Evolutionary conservation across 2,329 filamentous ascomycete genomes (phyloP), one percentile per base, ranked within the genome.

Genomic region (Lachnum nothofagi): DNA sequence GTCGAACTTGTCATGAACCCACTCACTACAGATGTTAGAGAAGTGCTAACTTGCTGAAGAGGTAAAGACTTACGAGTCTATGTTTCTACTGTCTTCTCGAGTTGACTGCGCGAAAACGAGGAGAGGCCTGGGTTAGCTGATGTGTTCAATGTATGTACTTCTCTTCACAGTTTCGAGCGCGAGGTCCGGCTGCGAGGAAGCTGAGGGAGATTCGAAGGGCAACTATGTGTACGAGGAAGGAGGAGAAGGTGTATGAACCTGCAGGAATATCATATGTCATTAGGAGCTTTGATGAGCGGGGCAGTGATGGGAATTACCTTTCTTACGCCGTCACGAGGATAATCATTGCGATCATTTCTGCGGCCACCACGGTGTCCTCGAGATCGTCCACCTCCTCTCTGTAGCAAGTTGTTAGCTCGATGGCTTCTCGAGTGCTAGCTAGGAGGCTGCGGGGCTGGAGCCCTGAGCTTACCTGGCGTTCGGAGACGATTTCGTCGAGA

Each of bases 1-100:
- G 67, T 93, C 87, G 67, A 82, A 95, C 66, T 83, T 87, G 72
- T 95, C 88, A 68, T 96, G 91, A 60, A 95, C 88, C 91, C 91
- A 96, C 75, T 95, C 90, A 65, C 88, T 88, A 55, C 35, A 54
- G 40, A 19, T 31, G 23, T 7, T n/a, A 12, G n/a, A 29, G 9
- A 8, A 34, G 10, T 12, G 6, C 9, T 6, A 14, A 20, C 9
- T 7, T 20, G n/a, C 10, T 34, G 35, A 12, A 25, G 10, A 39
- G 31, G 24, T 9, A 25, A n/a, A 9, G 38, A 71, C 79, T 54
- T 68, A 89, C 85, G 80, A 80, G 68, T 89, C 84, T 62, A 88
- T 73, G 67, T 85, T 83, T 70, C 80, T 77, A 54, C 76, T 73
- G 53, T 77, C 71, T 56, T 85, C 80, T 68, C 76, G 78, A 70